Percentiles rank a stretch among this genome's conserved stretches.
phyloP scores from a whole-genome alignment of 768 basidiomycete species.

The Clitopilus hobsonii region DNA sequence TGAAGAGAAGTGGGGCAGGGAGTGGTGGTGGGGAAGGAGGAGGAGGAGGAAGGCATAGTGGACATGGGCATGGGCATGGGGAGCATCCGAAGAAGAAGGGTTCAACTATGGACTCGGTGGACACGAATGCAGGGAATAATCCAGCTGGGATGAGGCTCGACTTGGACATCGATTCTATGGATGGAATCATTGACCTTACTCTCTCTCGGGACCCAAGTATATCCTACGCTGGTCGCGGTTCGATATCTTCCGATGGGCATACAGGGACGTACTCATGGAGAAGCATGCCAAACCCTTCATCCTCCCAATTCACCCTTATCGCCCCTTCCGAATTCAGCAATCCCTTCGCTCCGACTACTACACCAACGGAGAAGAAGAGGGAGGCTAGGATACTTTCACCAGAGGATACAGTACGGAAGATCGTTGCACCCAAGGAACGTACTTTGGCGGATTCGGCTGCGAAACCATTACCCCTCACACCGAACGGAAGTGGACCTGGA shows the following conservation, averaged over 20 bases:
- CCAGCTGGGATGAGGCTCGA: conserved; percentile 48
- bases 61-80: too few species aligned
- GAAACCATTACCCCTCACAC: conserved; percentile 7
- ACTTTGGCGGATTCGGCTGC: conserved; percentile 6
- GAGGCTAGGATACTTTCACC: not conserved
- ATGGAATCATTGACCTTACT: conserved; percentile 68
- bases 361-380: conserved; percentile 11
- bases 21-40: too few species aligned
- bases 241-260: conserved; percentile 41
- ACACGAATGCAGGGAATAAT: conserved; percentile 22
- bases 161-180: conserved; percentile 70
- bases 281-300: conserved; percentile 6
- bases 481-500: conserved; percentile 5
- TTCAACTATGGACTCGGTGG: conserved; percentile 22
- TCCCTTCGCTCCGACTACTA: conserved; percentile 31
- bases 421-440: not conserved
- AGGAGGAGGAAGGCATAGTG: too few species aligned
- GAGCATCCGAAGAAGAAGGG: conserved; percentile 33
- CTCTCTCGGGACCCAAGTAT: conserved; percentile 7
- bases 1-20: conserved; percentile 24
- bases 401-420: not conserved
- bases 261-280: conserved; percentile 19
- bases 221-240: conserved; percentile 26
- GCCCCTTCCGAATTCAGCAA: conserved; percentile 33
- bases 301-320: conserved; percentile 8